These are phyloP conservation scores for Dillenia suffruticosa DNA, from an alignment of 164 flowering plant genomes.

Conservation along the genomic window DNA sequence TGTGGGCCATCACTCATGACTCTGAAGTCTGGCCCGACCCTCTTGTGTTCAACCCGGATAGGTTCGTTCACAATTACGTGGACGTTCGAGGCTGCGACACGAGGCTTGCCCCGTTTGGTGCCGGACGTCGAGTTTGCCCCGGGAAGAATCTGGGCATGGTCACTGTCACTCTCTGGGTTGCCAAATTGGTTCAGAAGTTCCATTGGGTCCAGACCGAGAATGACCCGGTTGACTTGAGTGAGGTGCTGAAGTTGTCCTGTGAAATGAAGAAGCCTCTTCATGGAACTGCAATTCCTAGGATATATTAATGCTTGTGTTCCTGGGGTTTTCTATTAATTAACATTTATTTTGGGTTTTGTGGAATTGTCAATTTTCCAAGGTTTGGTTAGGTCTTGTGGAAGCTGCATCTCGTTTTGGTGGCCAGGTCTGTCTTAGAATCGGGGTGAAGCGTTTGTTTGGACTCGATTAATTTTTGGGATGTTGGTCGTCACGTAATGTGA, in stretches of 20 bases:
- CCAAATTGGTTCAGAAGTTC: constrained; percentile 36
- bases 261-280: constrained; percentile 48
- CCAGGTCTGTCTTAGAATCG: too few relatives aligned
- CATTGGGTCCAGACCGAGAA: constrained; percentile 25
- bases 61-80: constrained; percentile 36
- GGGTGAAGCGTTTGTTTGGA: too few relatives aligned
- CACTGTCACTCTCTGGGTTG: constrained; percentile 54
- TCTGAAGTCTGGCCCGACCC: constrained; percentile 37
- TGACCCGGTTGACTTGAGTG: constrained; percentile 34
- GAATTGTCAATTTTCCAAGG: too few relatives aligned
- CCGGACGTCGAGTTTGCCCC: constrained; percentile 59
- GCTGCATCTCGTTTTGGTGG: too few relatives aligned
- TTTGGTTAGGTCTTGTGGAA: too few relatives aligned
- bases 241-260: constrained; percentile 43
- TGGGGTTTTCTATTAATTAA: constrained; percentile 2
- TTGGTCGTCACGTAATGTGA: too few relatives aligned
- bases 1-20: constrained; percentile 66
- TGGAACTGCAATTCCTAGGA: constrained; percentile 25
- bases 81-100: constrained; percentile 43
- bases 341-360: too few relatives aligned
- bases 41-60: constrained; percentile 34
- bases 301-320: neutral
- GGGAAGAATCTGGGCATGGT: constrained; percentile 48
- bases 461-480: too few relatives aligned
- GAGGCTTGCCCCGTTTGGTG: constrained; percentile 63